Percentiles rank a stretch among this genome's conserved stretches.
These are phyloP conservation scores for Sclerotinia sclerotiorum DNA, from an alignment of 2,329 filamentous ascomycete species.

Conservation along the genomic window DNA sequence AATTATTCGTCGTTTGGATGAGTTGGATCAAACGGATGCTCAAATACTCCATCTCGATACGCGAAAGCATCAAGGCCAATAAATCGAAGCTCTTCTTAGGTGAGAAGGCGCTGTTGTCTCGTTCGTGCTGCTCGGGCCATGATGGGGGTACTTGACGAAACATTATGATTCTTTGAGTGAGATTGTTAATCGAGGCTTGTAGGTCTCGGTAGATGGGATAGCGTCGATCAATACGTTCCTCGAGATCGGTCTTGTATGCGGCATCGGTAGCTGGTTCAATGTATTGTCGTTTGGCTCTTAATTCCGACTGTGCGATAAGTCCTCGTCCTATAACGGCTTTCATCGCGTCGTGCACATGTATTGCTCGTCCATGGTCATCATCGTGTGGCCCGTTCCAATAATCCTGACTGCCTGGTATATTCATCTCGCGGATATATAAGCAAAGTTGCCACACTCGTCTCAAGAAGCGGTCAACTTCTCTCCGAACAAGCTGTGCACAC, in stretches of 20 bases:
- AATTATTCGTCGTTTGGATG: not conserved
- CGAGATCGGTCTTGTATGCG: conserved; percentile 6
- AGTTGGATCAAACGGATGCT: conserved; percentile 17
- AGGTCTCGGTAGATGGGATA: conserved; percentile 18
- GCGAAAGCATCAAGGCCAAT: conserved; percentile 16
- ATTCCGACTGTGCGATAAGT: not conserved
- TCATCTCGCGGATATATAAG: not conserved
- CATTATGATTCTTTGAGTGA: conserved; percentile 9
- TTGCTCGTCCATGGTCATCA: conserved; percentile 21
- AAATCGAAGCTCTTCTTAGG: conserved; percentile 18
- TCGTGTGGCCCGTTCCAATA: conserved; percentile 20
- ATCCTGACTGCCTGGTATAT: conserved; percentile 16
- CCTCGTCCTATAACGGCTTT: conserved; percentile 14
- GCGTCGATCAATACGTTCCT: conserved; percentile 18
- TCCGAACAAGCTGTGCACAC: conserved; percentile 8
- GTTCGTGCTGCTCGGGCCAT: conserved; percentile 23
- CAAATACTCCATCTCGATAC: conserved; percentile 23
- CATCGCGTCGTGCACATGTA: conserved; percentile 17
- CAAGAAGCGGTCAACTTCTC: conserved; percentile 3
- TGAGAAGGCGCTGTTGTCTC: conserved; percentile 11
- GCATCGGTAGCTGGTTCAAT: conserved; percentile 11
- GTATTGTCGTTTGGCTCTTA: conserved; percentile 9
- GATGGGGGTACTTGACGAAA: conserved; percentile 18
- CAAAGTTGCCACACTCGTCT: conserved; percentile 11
- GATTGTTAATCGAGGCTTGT: conserved; percentile 14